Evolutionary conservation across 179 eudicot genomes (phyloP).

Genomic region (Spinacia oleracea): DNA sequence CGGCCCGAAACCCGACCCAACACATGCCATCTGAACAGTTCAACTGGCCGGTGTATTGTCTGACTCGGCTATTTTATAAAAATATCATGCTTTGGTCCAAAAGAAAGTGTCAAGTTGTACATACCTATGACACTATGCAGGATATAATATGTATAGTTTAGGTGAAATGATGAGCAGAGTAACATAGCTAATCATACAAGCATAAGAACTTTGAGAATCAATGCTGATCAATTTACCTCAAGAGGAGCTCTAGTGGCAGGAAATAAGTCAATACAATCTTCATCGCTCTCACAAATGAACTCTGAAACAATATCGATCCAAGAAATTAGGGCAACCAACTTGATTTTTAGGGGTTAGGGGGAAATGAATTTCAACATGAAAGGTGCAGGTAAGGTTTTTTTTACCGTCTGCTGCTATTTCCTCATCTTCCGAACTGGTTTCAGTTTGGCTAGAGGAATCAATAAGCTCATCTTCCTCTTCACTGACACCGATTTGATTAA

Average conservation of each 20-base stretch:
- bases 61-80: no score
- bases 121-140: no score
- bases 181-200: neutral
- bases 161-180: no score
- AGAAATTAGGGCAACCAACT: neutral
- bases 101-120: no score
- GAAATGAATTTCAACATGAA: no score
- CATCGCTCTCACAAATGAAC: neutral
- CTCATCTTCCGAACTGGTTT: constrained; percentile 7
- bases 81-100: no score
- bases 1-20: no score
- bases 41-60: no score
- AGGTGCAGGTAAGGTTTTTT: no score
- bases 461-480: neutral
- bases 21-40: no score
- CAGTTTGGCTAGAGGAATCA: neutral
- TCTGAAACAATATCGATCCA: neutral
- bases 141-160: no score
- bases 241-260: neutral
- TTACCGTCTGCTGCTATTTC: constrained; percentile 10
- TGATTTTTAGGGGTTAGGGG: no score
- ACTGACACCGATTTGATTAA: neutral
- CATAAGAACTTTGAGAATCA: neutral
- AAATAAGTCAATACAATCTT: neutral
- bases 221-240: constrained; percentile 5